Base-by-base conservation (phyloP, 768 basidiomycete species). In the Trametes cingulata region DNA sequence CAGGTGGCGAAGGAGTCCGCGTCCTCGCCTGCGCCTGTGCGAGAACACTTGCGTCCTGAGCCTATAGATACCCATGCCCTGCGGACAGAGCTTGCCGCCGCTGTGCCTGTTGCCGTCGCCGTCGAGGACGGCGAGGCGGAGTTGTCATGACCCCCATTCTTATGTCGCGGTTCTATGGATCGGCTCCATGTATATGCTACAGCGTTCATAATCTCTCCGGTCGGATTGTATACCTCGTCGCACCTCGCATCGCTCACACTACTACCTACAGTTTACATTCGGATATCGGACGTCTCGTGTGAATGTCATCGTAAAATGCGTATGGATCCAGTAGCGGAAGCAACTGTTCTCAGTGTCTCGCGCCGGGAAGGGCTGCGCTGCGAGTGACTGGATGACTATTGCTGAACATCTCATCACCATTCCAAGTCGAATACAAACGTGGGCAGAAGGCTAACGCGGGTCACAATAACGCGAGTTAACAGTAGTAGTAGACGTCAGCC, bases 141-240 rank as follows among this genome's bases (percentile, higher is more conserved):
- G 40, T 41, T 55, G 53, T 61, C 53, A 61, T 55, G 60, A 61
- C 59, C 59, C 50, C 33, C 17, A 27, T 29, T 14, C 19, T 25
- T 29, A 52, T 41, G 45, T 33, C 39, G 19, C n/a, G 10, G 24
- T 52, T 45, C 17, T 27, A 40, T 25, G 22, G 19, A 36, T 6
- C 17, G 20, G 36, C 40, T 41, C 20, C 53, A 50, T 61, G 60
- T 61, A 56, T 61, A 61, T 61, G 29, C 19, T 61, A 61, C 17
- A 51, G 47, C 52, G 53, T 55, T 56, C 33, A 56, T 61, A 61
- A 61, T 61, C 19, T 39, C 33, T 42, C 22, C 22, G 42, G 27
- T 52, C 41, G 57, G 40, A 51, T 51, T 46, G 29, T 52, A 46
- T 17, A 25, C 19, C 49, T 37, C 49, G 9, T 50, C 57, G 50